Percentiles rank a stretch among this genome's conserved stretches.
Conservation (phyloP, 2,329 filamentous ascomycete genomes). For the Pestalotiopsis sp. region DNA sequence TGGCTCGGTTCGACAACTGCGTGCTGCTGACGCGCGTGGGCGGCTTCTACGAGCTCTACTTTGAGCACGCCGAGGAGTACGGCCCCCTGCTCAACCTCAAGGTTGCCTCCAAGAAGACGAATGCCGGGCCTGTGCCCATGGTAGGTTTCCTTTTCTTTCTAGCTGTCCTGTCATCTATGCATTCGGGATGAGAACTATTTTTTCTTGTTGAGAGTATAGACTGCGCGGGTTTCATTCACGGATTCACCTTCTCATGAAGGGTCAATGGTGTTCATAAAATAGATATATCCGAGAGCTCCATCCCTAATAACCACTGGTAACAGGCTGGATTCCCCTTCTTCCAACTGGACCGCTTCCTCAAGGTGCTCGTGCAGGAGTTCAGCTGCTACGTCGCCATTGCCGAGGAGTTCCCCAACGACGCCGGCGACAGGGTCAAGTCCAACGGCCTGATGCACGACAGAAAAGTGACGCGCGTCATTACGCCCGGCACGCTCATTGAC, state of each 20-base stretch:
- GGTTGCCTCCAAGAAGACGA: conserved; percentile 80
- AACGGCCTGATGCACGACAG: conserved; percentile 85
- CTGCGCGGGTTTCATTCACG: not conserved
- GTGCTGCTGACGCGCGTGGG: conserved; percentile 90
- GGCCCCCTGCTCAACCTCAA: conserved; percentile 88
- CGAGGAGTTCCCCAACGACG: conserved; percentile 83
- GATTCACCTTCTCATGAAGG: not conserved
- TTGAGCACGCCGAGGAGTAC: conserved; percentile 90
- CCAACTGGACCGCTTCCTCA: conserved; percentile 90
- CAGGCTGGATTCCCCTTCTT: conserved; percentile 92
- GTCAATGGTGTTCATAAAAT: not conserved
- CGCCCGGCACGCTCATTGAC: conserved; percentile 93
- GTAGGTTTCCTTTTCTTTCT: conserved; percentile 44
- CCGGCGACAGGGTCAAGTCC: conserved; percentile 69
- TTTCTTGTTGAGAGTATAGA: not conserved
- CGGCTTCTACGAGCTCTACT: conserved; percentile 97
- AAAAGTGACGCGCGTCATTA: conserved; percentile 83
- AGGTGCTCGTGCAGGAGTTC: conserved; percentile 87
- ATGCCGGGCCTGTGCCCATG: conserved; percentile 81
- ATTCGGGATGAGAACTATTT: not conserved
- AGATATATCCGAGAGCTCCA: not conserved
- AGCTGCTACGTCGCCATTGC: conserved; percentile 91
- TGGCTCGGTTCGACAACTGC: conserved; percentile 88
- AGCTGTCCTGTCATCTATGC: not conserved
- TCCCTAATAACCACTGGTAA: conserved; percentile 12